Base-by-base conservation (phyloP, 1,139 yeast genomes). In the Debaryomycetaceae sp. region DNA sequence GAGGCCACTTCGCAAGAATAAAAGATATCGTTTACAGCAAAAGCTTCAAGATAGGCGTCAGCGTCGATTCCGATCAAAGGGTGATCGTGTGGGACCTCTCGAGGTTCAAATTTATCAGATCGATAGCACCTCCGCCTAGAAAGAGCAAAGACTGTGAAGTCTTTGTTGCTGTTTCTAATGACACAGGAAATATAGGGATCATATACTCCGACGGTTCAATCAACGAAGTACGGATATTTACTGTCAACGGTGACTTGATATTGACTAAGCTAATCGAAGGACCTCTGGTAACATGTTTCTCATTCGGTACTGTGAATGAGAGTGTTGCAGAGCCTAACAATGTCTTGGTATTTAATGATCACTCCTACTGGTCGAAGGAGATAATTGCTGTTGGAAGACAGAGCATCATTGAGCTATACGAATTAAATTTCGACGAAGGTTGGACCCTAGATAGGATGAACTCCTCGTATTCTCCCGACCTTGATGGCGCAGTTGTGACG, bases 1-100 rank as follows among this genome's bases (percentile, higher is more conserved):
- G 84, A 43, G 87, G 87, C 0, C 90, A 84, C 59, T 54, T 71
- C 2, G 48, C 66, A 4, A 57, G 65, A 0, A 66, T 86, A 5
- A 59, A 57, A 11, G 68, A 68, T 14, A 56, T 85, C 34, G 64
- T 65, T 38, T 68, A 68, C 41, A 73, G 81, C 38, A 67, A 71
- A n/a, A 75, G 78, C 41, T 82, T 69, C 57, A 79, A 81, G 42
- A 59, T 76, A 3, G 68, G 83, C 3, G 48, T 83, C 8, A 76
- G 83, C 45, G 58, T 78, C 17, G 89, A 84, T 56, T 47, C 41
- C 0, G 60, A 57, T 4, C 87, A 90, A 0, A 57, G 59, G 1
- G 77, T 77, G 4, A 74, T 72, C 24, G 49, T 79, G 6, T 84
- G 91, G 91, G 87, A 85, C 53, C 54, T 79, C 38, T 70, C 80